A percentile compares a stretch with the other conserved stretches of the same genome.
Evolutionary conservation across 345 rosid species (phyloP).

Genomic region (Eutrema heterophyllum): DNA sequence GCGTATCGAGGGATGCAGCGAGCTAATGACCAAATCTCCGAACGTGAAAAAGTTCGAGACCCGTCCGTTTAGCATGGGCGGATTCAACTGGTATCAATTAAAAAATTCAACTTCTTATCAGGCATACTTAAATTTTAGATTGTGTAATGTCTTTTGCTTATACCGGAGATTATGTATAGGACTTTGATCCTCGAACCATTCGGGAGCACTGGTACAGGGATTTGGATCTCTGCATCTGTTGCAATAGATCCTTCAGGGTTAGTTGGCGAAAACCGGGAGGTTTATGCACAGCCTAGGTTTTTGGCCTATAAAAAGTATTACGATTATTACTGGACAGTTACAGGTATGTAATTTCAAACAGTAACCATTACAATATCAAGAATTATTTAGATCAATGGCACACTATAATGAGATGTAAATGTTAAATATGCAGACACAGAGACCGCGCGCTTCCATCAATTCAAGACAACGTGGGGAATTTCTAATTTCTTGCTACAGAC

Average conservation of each 20-base stretch:
- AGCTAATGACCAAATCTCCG: not conserved
- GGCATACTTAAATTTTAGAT: not conserved
- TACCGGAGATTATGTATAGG: not conserved
- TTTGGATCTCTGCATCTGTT: constrained; percentile 6
- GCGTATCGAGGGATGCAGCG: not conserved
- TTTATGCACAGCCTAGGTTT: constrained; percentile 10
- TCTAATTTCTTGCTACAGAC: not conserved
- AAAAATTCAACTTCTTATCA: too few relatives aligned
- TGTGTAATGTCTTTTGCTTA: not conserved
- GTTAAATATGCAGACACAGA: too few relatives aligned
- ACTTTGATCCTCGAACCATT: not conserved
- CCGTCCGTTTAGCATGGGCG: constrained; percentile 3
- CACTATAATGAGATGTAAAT: too few relatives aligned
- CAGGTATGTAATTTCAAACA: not conserved
- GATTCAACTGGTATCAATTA: constrained; percentile 11
- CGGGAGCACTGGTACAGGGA: not conserved
- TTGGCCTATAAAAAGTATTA: not conserved
- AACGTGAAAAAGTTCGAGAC: not conserved
- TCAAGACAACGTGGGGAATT: not conserved
- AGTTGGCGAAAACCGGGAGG: constrained; percentile 5
- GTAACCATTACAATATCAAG: too few relatives aligned
- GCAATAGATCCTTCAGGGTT: not conserved
- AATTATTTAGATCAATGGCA: too few relatives aligned
- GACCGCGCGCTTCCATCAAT: too few relatives aligned
- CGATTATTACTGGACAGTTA: not conserved